A percentile compares a stretch with the other conserved stretches of the same genome.
Evolutionary conservation across 140 eudicot species (phyloP).

Genomic region (Cichorium intybus): DNA sequence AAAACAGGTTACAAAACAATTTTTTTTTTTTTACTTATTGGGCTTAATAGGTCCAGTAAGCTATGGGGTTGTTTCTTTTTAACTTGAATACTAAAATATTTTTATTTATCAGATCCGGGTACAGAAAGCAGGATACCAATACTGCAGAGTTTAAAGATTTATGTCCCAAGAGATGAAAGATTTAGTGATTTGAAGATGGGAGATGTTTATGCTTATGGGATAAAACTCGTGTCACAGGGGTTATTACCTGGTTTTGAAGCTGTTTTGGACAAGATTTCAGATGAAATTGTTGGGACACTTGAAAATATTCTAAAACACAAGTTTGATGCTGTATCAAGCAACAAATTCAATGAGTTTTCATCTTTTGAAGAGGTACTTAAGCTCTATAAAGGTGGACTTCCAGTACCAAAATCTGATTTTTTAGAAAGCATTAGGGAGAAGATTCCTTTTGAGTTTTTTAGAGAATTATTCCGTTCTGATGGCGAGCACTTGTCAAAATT

Average conservation of each 20-base stretch:
- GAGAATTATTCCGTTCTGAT: slow-evolving; percentile 44
- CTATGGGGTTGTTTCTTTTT: neutral
- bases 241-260: slow-evolving; percentile 46
- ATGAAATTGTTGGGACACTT: slow-evolving; percentile 23
- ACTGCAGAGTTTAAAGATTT: slow-evolving; percentile 36
- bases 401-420: slow-evolving; percentile 28
- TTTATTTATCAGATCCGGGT: slow-evolving; percentile 35
- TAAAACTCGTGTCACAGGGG: slow-evolving; percentile 44
- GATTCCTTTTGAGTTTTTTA: slow-evolving; percentile 42
- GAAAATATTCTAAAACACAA: slow-evolving; percentile 19
- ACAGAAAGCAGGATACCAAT: slow-evolving; percentile 52
- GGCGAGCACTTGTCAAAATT: slow-evolving; percentile 39
- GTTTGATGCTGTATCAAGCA: slow-evolving; percentile 35
- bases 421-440: slow-evolving; percentile 32
- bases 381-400: slow-evolving; percentile 41
- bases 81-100: neutral
- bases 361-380: slow-evolving; percentile 43
- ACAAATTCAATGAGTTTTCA: slow-evolving; percentile 44
- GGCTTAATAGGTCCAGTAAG: neutral
- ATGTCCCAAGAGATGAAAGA: slow-evolving; percentile 61
- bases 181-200: slow-evolving; percentile 41
- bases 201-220: slow-evolving; percentile 47
- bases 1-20: slow-evolving; percentile 34
- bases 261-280: slow-evolving; percentile 35
- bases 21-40: neutral